These are phyloP conservation scores for Phytophthora brassicae DNA, from an alignment of 352 stramenopile species.

Conservation along the genomic window DNA sequence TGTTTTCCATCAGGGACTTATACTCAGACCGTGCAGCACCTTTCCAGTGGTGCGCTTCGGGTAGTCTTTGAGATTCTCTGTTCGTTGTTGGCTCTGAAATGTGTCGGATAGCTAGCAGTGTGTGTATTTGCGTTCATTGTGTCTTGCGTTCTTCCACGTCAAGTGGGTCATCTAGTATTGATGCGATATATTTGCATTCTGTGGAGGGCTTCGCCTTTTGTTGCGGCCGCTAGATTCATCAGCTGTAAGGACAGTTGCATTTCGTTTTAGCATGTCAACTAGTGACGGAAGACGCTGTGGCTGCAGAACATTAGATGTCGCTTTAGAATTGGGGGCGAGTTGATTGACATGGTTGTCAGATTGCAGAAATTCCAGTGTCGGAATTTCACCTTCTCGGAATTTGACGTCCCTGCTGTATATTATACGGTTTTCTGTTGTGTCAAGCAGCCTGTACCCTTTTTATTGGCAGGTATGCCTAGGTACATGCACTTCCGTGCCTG, in stretches of 20 bases:
- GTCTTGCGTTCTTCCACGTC: background rate
- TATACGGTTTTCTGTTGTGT: background rate
- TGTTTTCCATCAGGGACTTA: constrained; percentile 1
- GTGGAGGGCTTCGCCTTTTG: background rate
- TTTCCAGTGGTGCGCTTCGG: constrained; percentile 1
- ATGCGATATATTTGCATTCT: background rate
- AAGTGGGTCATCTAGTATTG: background rate
- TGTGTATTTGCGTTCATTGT: background rate
- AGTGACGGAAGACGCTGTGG: background rate
- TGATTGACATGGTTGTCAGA: background rate
- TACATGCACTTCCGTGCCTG: constrained; percentile 7
- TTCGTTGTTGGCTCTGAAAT: constrained; percentile 12
- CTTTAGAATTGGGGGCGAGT: background rate
- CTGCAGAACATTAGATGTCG: background rate
- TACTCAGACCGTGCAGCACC: background rate
- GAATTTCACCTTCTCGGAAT: constrained; percentile 5
- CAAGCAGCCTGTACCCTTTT: background rate
- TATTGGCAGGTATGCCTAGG: background rate
- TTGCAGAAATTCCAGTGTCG: background rate
- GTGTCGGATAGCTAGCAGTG: constrained; percentile 5
- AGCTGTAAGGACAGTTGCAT: background rate
- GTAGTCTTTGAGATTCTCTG: background rate
- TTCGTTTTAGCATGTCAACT: constrained; percentile 4
- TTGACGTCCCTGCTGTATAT: constrained; percentile 11
- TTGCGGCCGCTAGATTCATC: background rate